phyloP scores from a whole-genome alignment of 371 early-diverging fungal species.

The Dichotomocladium elegans region DNA sequence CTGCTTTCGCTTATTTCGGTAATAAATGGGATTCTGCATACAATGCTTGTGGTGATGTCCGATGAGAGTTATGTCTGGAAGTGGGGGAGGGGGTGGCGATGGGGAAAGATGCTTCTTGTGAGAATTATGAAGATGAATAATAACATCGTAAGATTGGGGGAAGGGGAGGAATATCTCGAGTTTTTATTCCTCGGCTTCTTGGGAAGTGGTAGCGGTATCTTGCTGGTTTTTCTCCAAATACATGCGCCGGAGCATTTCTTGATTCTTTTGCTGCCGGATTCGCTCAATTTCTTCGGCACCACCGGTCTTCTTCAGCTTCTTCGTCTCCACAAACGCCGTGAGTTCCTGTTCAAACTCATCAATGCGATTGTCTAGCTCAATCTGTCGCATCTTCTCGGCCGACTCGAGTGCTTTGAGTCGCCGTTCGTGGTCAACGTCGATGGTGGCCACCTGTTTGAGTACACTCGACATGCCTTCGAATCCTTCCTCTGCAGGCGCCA shows the following conservation, averaged over 20 bases:
- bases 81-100: too few species aligned
- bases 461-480: constrained; percentile 60
- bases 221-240: constrained; percentile 9
- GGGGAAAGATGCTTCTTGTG: too few species aligned
- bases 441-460: constrained; percentile 62
- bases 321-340: constrained; percentile 58
- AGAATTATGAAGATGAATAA: too few species aligned
- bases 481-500: constrained; percentile 60
- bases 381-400: constrained; percentile 61
- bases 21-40: too few species aligned
- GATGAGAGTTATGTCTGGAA: too few species aligned
- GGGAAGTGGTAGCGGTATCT: too few species aligned
- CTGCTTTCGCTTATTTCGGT: too few species aligned
- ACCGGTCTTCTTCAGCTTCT: constrained; percentile 70
- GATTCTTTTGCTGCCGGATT: constrained; percentile 58
- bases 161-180: too few species aligned
- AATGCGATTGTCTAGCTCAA: constrained; percentile 60
- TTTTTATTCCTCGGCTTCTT: too few species aligned
- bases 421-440: constrained; percentile 64
- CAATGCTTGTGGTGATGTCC: too few species aligned
- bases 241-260: constrained; percentile 47
- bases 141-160: too few species aligned
- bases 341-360: constrained; percentile 76
- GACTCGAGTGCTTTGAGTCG: constrained; percentile 66
- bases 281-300: constrained; percentile 71